Base-by-base conservation (phyloP, 1,284 basidiomycete genomes). In the Cystobasidiaceae sp. region DNA sequence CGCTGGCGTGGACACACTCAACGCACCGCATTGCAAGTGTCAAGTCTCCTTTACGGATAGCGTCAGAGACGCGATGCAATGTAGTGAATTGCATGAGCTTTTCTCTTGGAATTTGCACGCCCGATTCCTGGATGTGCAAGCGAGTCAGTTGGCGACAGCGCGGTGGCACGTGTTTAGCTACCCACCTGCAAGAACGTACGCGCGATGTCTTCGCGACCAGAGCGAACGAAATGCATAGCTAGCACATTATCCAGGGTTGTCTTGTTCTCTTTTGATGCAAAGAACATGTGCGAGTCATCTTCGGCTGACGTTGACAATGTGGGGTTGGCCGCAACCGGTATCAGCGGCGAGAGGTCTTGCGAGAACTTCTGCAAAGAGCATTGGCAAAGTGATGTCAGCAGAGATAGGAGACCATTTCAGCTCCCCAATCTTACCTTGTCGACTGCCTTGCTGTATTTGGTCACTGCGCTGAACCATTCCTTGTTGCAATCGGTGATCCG, bases 401-500 rank as follows among this genome's bases (percentile, higher is more conserved):
- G 67, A 57, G 46, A 67, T 54, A 15, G 19, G 39, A 4, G 19
- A 8, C 15, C 19, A 11, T 15, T 44, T 25, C 15, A 32, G 9
- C 2, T 30, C 45, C 3, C 6, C 21, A 11, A 27, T 27, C 28
- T 28, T 57, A 90, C 92, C 86, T 93, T 96, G 75, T 96, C 92
- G 71, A 94, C 77, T 0, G 85, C 82, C 77, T 93, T 94, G 30
- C 89, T 89, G 37, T 92, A 81, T 70, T 84, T 84, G 19, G 85
- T 83, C 5, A 93, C 78, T 1, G 86, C 84, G 25, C 81, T 83
- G 73, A 93, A 90, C 57, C 91, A 82, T 71, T 90, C 90, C 77
- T 93, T 94, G 79, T 93, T 85, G 1, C 86, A 82, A 50, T 91
- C 88, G 68, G 92, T 90, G 0, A 92, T 80, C 63, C 62, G 54